These are phyloP conservation scores for Gonium pectorale DNA, from an alignment of 139 green algal genomes.

Conservation along the genomic window DNA sequence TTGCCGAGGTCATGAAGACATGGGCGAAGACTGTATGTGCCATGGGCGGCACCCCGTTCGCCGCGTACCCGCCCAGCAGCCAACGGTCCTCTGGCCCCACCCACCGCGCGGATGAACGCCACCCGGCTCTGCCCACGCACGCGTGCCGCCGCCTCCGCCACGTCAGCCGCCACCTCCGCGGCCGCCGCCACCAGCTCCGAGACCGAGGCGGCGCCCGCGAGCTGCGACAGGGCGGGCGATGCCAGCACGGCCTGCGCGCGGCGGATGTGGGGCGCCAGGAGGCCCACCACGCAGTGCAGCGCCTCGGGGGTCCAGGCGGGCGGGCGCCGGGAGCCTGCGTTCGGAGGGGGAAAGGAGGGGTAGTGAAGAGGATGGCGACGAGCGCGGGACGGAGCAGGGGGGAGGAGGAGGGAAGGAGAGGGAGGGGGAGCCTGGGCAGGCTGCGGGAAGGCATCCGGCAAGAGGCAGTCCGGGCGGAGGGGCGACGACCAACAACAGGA, in stretches of 20 bases:
- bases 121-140: not conserved
- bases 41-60: no score
- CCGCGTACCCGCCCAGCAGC: not conserved
- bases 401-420: no score
- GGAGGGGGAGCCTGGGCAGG: no score
- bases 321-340: not conserved
- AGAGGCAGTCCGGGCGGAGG: no score
- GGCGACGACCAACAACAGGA: no score
- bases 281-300: not conserved
- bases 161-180: slow-evolving; percentile 16
- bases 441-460: no score
- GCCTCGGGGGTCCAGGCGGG: slow-evolving; percentile 6
- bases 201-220: slow-evolving; percentile 9
- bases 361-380: no score
- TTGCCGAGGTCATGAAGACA: no score
- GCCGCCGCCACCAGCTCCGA: slow-evolving; percentile 11
- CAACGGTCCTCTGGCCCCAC: not conserved
- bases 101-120: slow-evolving; percentile 6
- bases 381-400: no score
- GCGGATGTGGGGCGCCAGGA: not conserved
- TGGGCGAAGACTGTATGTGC: no score
- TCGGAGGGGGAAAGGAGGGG: not conserved
- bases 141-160: slow-evolving; percentile 12
- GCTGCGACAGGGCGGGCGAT: not conserved
- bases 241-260: slow-evolving; percentile 7